Evolutionary conservation across 176 grass and related monocot genomes (phyloP), one percentile per base, ranked within the genome.

Genomic region (Poa annua): DNA sequence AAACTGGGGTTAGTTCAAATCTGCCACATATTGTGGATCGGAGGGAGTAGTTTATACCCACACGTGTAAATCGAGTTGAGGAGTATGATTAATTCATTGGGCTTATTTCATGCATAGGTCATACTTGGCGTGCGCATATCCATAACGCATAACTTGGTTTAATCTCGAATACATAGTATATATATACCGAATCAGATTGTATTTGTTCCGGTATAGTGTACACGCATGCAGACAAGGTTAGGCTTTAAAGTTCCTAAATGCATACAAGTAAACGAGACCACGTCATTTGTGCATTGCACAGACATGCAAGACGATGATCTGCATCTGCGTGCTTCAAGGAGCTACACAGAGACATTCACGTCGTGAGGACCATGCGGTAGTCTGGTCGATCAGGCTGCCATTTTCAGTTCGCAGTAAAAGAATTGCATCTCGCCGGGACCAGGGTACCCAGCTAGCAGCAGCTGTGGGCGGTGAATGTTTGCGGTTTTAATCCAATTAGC

Each of bases 361-460:
- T 41, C 34, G 62, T 65, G 72, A 81, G 78, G 64, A 78, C 20
- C 79, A 66, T 78, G 3, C 54, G 74, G 66, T 24, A 71, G 50
- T 38, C 69, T 80, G 81, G 66, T 36, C 22, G 66, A 83, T 83
- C 66, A 86, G 47, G 67, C 66, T 68, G 74, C 47, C 59, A 33
- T 78, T 48, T 48, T 11, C 79, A 72, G 79, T 49, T 66, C 7
- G 84, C 88, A 86, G 88, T 86, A 78, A 88, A 49, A 6, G 10
- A 63, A 4, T 16, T 35, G 26, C 61, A 66, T 80, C 42, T 20
- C 20, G 8, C 15, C 24, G 60, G 60, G 78, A 66, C 74, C 74
- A 74, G 71, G 4, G 29, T n/a, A 50, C 22, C 49, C 16, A 36
- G 44, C 26, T 48, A 59, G 75, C n/a, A 68, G 78, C 45, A 53